These are phyloP conservation scores for Thelephora ganbajun DNA, from an alignment of 768 basidiomycete genomes.

Conservation along the genomic window DNA sequence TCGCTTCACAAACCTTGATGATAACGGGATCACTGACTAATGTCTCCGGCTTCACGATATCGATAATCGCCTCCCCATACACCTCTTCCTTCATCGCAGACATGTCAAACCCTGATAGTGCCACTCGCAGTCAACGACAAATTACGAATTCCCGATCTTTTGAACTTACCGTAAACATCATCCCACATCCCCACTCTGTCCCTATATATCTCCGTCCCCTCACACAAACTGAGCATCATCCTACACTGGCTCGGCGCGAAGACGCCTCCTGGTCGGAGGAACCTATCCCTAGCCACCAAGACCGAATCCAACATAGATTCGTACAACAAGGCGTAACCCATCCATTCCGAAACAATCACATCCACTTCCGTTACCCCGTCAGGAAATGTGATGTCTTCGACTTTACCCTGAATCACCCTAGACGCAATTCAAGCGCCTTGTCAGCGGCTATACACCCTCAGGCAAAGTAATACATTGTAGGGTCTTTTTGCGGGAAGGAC, in stretches of 20 bases:
- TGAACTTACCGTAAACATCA: constrained; percentile 68
- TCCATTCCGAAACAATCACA: constrained; percentile 96
- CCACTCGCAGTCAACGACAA: not conserved
- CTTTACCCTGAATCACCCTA: constrained; percentile 78
- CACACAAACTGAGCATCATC: constrained; percentile 76
- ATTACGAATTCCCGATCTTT: not conserved
- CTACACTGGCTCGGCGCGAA: constrained; percentile 87
- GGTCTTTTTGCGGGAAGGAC: too few relatives aligned
- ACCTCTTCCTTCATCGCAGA: constrained; percentile 64
- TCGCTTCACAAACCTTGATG: constrained; percentile 40
- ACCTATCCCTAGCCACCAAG: constrained; percentile 74
- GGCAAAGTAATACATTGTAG: not conserved
- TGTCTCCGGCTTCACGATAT: constrained; percentile 55
- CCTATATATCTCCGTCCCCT: constrained; percentile 58
- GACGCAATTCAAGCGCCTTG: not conserved
- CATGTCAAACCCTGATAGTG: constrained; percentile 66
- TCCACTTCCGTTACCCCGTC: constrained; percentile 68
- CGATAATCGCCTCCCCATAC: constrained; percentile 74
- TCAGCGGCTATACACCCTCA: not conserved
- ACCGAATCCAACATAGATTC: constrained; percentile 98
- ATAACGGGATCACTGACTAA: constrained; percentile 47
- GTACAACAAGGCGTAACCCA: constrained; percentile 86
- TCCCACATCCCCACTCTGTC: constrained; percentile 86
- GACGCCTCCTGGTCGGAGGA: constrained; percentile 61
- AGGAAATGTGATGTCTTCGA: constrained; percentile 76